Evolutionary conservation across 495 filamentous ascomycete genomes (phyloP).

Genomic region (Podospora pseudocomata): DNA sequence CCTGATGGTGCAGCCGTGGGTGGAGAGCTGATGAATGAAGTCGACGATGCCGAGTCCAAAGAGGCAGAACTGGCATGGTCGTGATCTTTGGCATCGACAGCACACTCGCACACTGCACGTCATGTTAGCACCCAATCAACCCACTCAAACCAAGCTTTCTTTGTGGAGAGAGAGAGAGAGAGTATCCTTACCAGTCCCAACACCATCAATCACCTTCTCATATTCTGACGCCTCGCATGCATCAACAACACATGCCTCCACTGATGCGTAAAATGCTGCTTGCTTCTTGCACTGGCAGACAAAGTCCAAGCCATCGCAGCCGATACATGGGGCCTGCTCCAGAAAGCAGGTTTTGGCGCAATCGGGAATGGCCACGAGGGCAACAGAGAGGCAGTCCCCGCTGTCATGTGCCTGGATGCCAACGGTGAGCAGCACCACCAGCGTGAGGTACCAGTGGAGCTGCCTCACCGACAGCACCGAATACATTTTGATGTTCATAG

Average conservation of each 20-base stretch:
- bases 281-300: slow-evolving; percentile 32
- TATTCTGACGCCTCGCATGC: slow-evolving; percentile 23
- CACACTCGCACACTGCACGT: slow-evolving; percentile 19
- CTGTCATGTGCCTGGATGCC: background rate
- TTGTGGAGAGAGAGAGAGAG: background rate
- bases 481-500: background rate
- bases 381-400: slow-evolving; percentile 26
- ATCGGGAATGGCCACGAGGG: slow-evolving; percentile 25
- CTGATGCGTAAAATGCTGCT: slow-evolving; percentile 25
- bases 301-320: slow-evolving; percentile 32
- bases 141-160: background rate
- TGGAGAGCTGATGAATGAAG: background rate
- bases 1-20: background rate
- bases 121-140: background rate
- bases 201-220: slow-evolving; percentile 25
- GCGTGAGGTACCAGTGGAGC: background rate
- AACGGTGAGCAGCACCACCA: background rate
- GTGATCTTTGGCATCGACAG: background rate
- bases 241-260: slow-evolving; percentile 30
- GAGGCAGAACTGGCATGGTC: background rate
- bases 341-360: slow-evolving; percentile 35
- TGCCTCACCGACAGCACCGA: background rate
- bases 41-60: background rate
- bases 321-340: slow-evolving; percentile 23
- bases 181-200: slow-evolving; percentile 4